Evolutionary conservation across 2,329 filamentous ascomycete species (phyloP).

Genomic region (Cytospora piceae): DNA sequence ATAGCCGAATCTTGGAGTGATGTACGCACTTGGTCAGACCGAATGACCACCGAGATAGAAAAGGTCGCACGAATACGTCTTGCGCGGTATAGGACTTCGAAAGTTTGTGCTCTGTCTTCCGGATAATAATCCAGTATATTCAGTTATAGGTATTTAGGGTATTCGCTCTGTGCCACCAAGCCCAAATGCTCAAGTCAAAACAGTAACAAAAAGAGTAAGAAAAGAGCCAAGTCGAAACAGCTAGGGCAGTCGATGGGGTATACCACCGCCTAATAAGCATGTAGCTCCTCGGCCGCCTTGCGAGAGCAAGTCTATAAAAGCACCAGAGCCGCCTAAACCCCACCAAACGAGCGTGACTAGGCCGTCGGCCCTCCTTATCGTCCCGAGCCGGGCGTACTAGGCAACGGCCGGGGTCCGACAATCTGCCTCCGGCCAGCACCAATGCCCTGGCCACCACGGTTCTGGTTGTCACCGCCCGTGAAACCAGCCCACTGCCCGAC

Average conservation of each 20-base stretch:
- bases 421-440: conserved; percentile 76
- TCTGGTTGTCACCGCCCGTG: conserved; percentile 76
- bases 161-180: conserved; percentile 2
- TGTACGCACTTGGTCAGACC: no score
- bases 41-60: no score
- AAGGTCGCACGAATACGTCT: no score
- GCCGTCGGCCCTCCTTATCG: neutral
- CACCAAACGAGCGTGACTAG: neutral
- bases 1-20: no score
- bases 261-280: neutral
- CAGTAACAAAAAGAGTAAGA: neutral
- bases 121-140: neutral
- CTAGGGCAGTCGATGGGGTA: neutral
- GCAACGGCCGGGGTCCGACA: conserved; percentile 74
- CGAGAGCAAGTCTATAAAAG: neutral
- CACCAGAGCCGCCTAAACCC: neutral
- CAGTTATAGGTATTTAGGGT: neutral
- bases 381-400: conserved; percentile 39
- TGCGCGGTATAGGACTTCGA: no score
- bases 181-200: neutral
- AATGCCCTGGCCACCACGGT: conserved; percentile 66
- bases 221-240: neutral
- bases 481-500: conserved; percentile 76
- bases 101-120: no score
- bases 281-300: neutral